Evolutionary conservation across 306 rosid species (phyloP), one percentile per base, ranked within the genome.

Genomic region (Acacia crassicarpa): DNA sequence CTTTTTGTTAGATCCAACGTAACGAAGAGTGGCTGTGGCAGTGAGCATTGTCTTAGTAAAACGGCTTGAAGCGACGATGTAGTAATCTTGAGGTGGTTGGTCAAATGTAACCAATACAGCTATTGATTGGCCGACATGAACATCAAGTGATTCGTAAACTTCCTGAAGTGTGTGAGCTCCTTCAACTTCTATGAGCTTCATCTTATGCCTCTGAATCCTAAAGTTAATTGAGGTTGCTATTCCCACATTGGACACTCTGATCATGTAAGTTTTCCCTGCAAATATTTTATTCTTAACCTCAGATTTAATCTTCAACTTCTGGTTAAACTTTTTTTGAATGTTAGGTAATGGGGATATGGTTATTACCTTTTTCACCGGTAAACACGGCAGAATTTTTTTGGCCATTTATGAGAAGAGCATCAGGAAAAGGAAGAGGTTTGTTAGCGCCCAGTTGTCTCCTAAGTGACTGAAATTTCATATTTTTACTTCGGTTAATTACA

Each of bases 141-240:
- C 56, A 73, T 94, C 97, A 13, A 93, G 66, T 4, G 97, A 90
- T 16, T 88, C 87, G 17, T 93, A 94, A 9, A 53, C 61, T 35
- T 93, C 97, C 82, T 90, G 97, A 17, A 93, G 1, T 30, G 97
- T 88, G 30, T 93, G 95, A 75, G 90, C 84, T 85, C 97, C 98
- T 89, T 94, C 98, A 40, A 93, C 97, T 84, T 94, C 98, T 56
- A 94, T 84, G 1, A 93, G 91, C 22, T 72, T 89, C 87, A 94
- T 58, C 0, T 32, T 43, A 67, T 94, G 97, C 1, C 87, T 90
- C 56, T 93, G 95, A 70, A 93, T 91, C 81, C 95, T 89, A 8
- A 90, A 84, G 88, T 94, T 94, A 5, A 93, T 63, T 25, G 98
- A 89, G 44, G 91, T 89, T 68, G 86, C 66, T 76, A 89, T 45